Percentiles rank a stretch among this genome's conserved stretches.
Evolutionary conservation across 2,329 filamentous ascomycete genomes (phyloP).

Genomic region (Trichoderma aggressivum): DNA sequence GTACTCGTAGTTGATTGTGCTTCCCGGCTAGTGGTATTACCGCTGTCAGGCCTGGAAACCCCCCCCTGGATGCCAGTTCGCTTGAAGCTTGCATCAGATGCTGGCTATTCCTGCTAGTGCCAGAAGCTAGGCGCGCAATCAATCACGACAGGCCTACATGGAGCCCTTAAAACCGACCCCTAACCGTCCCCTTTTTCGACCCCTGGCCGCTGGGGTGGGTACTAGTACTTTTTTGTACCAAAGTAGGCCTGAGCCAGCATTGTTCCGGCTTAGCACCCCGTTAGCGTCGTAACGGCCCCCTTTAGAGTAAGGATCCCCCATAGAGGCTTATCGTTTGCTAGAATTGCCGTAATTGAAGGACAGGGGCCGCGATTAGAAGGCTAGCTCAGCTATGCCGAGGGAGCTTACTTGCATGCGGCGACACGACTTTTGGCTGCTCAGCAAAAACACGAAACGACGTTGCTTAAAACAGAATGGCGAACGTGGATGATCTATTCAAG

Average conservation of each 20-base stretch:
- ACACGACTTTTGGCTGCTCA: background rate
- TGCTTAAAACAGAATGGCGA: constrained; percentile 45
- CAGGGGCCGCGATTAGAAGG: constrained; percentile 13
- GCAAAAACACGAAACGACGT: background rate
- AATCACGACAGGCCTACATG: background rate
- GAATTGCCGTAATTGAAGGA: constrained; percentile 18
- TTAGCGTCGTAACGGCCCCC: background rate
- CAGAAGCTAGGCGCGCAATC: background rate
- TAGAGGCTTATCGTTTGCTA: constrained; percentile 6
- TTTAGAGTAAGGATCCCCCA: background rate
- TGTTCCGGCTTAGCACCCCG: background rate
- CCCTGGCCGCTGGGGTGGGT: background rate
- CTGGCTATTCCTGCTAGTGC: background rate
- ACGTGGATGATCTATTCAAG: constrained; percentile 59
- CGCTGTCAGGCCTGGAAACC: background rate
- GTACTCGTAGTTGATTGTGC: background rate
- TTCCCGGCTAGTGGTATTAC: background rate
- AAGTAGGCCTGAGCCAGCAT: background rate
- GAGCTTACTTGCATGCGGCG: background rate
- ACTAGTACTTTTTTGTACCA: background rate
- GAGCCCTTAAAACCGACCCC: constrained; percentile 17
- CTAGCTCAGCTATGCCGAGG: background rate
- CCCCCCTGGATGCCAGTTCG: constrained; percentile 6
- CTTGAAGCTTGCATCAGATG: background rate
- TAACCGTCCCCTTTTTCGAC: constrained; percentile 8